A percentile compares a stretch with the other conserved stretches of the same genome.
Conservation (phyloP, 768 basidiomycete species). For the Naganishia antarctica region DNA sequence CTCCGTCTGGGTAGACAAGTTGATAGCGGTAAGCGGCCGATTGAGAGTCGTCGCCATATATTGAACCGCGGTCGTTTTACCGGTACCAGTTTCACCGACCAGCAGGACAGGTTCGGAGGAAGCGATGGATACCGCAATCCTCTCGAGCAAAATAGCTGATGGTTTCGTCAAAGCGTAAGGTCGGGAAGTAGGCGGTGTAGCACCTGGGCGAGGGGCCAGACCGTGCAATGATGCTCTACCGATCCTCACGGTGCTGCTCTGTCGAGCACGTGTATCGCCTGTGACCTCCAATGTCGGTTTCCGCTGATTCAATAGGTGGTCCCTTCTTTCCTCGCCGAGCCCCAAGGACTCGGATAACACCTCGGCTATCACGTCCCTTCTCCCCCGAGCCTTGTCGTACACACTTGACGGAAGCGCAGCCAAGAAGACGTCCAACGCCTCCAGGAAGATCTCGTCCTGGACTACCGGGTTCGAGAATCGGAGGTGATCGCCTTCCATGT, state of each 20-base stretch:
- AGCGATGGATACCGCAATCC: constrained; percentile 68
- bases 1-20: constrained; percentile 93
- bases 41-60: constrained; percentile 75
- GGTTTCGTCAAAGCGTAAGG: constrained; percentile 88
- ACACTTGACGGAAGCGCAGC: constrained; percentile 53
- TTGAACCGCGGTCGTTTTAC: constrained; percentile 88
- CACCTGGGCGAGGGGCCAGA: constrained; percentile 23
- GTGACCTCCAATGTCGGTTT: constrained; percentile 64
- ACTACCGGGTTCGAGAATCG: constrained; percentile 65
- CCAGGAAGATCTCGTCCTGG: constrained; percentile 82
- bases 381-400: constrained; percentile 26
- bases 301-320: constrained; percentile 65
- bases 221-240: constrained; percentile 59
- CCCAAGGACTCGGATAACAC: constrained; percentile 62
- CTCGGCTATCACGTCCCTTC: constrained; percentile 51
- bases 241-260: constrained; percentile 56
- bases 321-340: constrained; percentile 64
- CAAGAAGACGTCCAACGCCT: constrained; percentile 78
- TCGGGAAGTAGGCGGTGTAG: constrained; percentile 24
- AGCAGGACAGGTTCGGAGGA: constrained; percentile 78
- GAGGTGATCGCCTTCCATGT: constrained; percentile 28
- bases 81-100: constrained; percentile 98
- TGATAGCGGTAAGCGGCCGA: constrained; percentile 75
- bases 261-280: constrained; percentile 24
- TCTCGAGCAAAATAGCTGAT: constrained; percentile 69